These are phyloP conservation scores for Trichosporon ovoides DNA, from an alignment of 1,284 basidiomycete genomes.

Conservation along the genomic window DNA sequence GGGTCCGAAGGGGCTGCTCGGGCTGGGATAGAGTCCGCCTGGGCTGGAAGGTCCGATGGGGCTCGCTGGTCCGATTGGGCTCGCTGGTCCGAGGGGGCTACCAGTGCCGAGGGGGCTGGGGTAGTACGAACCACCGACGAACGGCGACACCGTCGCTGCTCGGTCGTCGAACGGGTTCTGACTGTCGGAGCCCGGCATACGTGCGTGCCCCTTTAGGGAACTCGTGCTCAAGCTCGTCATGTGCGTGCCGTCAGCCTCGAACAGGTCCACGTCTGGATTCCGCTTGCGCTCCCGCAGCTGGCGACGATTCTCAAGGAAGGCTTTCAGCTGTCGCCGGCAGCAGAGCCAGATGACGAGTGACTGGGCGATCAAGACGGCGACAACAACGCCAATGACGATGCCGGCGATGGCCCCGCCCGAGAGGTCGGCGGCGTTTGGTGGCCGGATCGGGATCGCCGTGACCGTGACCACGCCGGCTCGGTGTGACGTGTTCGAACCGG, in stretches of 20 bases:
- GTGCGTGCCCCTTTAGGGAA: neutral
- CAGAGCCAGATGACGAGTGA: constrained; percentile 38
- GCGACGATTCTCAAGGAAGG: constrained; percentile 29
- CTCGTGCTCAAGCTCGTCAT: neutral
- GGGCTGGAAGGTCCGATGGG: too few relatives aligned
- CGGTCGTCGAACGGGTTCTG: constrained; percentile 9
- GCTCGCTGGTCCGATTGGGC: too few relatives aligned
- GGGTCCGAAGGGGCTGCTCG: neutral
- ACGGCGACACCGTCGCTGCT: constrained; percentile 34
- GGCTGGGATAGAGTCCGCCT: neutral
- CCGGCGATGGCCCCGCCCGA: constrained; percentile 36
- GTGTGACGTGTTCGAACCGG: constrained; percentile 2
- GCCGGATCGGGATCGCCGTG: constrained; percentile 29
- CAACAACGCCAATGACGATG: constrained; percentile 35
- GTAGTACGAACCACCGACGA: constrained; percentile 19
- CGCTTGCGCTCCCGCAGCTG: constrained; percentile 24
- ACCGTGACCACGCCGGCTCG: constrained; percentile 26
- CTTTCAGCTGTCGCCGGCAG: constrained; percentile 33
- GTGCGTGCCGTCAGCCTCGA: constrained; percentile 5
- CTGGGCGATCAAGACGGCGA: constrained; percentile 32
- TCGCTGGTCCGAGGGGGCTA: too few relatives aligned
- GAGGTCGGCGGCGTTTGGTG: neutral
- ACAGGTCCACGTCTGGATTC: constrained; percentile 33
- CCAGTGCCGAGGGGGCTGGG: neutral
- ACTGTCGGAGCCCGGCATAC: constrained; percentile 5